Conservation (phyloP, 2,329 filamentous ascomycete species). For the Cadophora gregata region DNA sequence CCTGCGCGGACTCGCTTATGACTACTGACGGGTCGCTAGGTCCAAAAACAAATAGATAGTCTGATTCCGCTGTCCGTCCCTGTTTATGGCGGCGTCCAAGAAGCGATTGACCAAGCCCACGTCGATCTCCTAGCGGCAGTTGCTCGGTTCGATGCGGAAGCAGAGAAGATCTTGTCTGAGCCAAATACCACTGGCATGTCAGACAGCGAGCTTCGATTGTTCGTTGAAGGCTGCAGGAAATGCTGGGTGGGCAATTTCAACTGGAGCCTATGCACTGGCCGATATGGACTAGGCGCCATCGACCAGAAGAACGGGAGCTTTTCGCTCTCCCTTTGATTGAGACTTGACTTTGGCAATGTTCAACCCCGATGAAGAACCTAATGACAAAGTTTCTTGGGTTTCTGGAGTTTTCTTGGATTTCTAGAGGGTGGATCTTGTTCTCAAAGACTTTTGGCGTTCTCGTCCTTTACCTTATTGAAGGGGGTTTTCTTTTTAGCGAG, state of each 20-base stretch:
- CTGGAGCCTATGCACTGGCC: slow-evolving; percentile 26
- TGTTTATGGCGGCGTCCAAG: slow-evolving; percentile 19
- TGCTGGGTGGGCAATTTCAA: slow-evolving; percentile 28
- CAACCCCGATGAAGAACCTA: background rate
- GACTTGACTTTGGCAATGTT: background rate
- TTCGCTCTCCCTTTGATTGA: slow-evolving; percentile 6
- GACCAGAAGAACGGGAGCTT: slow-evolving; percentile 24
- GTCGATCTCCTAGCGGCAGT: slow-evolving; percentile 18
- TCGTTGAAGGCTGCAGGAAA: slow-evolving; percentile 23
- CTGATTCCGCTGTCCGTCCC: slow-evolving; percentile 23
- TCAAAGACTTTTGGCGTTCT: background rate
- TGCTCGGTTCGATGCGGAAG: slow-evolving; percentile 20
- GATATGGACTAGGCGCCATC: slow-evolving; percentile 20
- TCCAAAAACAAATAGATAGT: slow-evolving; percentile 22
- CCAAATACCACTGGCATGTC: slow-evolving; percentile 19
- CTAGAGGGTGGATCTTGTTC: background rate
- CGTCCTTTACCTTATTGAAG: background rate
- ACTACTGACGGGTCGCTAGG: background rate
- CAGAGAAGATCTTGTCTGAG: slow-evolving; percentile 13
- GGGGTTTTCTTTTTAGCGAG: background rate
- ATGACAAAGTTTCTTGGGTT: background rate
- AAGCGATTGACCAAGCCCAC: slow-evolving; percentile 23
- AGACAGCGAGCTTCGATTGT: slow-evolving; percentile 21
- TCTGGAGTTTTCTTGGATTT: background rate
- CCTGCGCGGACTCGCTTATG: background rate